phyloP scores from a whole-genome alignment of 176 grass and related monocot species.

The Musa itinerans region DNA sequence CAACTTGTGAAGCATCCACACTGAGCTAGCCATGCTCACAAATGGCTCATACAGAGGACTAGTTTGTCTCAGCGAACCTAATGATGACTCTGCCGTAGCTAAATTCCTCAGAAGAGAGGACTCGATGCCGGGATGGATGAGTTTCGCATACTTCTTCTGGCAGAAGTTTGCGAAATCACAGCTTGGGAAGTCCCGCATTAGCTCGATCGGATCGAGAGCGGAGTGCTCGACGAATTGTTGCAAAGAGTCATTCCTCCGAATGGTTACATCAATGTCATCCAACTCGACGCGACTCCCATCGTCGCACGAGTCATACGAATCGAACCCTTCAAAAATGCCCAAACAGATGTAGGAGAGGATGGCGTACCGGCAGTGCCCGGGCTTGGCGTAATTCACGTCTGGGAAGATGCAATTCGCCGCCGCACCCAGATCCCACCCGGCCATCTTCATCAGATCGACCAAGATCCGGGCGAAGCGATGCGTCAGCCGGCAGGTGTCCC shows the following conservation, averaged over 20 bases:
- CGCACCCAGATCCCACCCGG: slow-evolving; percentile 58
- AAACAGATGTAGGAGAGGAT: slow-evolving; percentile 80
- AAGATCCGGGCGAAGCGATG: slow-evolving; percentile 72
- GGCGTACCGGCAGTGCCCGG: slow-evolving; percentile 58
- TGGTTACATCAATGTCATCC: slow-evolving; percentile 30
- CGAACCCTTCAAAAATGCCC: slow-evolving; percentile 73
- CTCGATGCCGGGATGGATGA: slow-evolving; percentile 72
- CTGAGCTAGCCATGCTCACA: slow-evolving; percentile 80
- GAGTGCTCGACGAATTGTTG: slow-evolving; percentile 93
- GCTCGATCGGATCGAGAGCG: slow-evolving; percentile 62
- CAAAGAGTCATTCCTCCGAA: slow-evolving; percentile 53
- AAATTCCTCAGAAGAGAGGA: slow-evolving; percentile 55
- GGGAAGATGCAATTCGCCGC: slow-evolving; percentile 60
- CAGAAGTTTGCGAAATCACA: slow-evolving; percentile 78
- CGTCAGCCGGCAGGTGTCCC: slow-evolving; percentile 61
- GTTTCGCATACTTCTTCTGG: slow-evolving; percentile 61
- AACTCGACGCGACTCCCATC: background rate
- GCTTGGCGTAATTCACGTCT: slow-evolving; percentile 63
- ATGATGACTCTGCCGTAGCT: slow-evolving; percentile 18
- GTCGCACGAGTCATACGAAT: slow-evolving; percentile 50
- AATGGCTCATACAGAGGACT: slow-evolving; percentile 79
- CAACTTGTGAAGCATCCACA: slow-evolving; percentile 91
- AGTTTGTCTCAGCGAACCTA: slow-evolving; percentile 20
- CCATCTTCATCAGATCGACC: slow-evolving; percentile 47
- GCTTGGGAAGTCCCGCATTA: slow-evolving; percentile 44